Conservation (phyloP, 208 protist species). For the Trichomonas tenax region DNA sequence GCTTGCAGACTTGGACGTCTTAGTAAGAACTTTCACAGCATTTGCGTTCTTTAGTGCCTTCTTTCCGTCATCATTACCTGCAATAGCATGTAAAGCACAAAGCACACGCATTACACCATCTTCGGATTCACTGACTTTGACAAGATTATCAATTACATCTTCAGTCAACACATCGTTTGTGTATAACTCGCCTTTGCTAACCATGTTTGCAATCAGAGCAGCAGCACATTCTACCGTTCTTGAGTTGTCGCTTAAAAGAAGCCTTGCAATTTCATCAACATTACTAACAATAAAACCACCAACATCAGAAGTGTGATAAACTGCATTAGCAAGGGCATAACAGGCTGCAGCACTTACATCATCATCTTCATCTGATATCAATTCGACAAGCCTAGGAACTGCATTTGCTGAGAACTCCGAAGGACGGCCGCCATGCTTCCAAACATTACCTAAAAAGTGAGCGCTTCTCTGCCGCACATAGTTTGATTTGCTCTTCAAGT, state of each 20-base stretch:
- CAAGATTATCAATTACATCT: neutral
- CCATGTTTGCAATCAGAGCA: neutral
- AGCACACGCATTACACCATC: neutral
- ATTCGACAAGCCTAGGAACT: neutral
- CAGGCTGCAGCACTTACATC: neutral
- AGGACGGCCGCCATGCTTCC: neutral
- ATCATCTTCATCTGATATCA: neutral
- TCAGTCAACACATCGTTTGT: neutral
- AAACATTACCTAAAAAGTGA: neutral
- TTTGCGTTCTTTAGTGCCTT: neutral
- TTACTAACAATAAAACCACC: neutral
- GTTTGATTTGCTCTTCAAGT: neutral
- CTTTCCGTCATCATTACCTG: neutral
- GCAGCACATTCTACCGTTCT: neutral
- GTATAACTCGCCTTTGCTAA: neutral
- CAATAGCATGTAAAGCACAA: neutral
- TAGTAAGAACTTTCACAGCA: neutral
- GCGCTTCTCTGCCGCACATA: neutral
- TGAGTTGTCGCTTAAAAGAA: neutral
- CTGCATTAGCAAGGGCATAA: constrained; percentile 16
- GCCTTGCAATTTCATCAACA: neutral
- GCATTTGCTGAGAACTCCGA: neutral
- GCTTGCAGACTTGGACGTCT: neutral
- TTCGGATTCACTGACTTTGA: neutral
- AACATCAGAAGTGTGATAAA: neutral